phyloP scores from a whole-genome alignment of 768 basidiomycete species.

The Amyloporia xantha region DNA sequence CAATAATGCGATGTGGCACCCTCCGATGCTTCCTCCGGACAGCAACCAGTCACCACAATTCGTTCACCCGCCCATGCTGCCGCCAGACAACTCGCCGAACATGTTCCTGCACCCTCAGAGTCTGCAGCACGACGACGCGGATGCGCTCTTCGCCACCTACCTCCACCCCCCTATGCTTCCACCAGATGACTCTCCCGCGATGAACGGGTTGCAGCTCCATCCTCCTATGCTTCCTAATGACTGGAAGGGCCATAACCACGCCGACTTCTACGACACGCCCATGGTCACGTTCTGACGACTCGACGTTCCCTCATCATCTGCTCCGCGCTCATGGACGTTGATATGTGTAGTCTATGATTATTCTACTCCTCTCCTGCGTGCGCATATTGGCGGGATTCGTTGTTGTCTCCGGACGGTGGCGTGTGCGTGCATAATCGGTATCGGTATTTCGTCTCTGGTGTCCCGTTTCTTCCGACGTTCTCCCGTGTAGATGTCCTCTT shows the following conservation, averaged over 20 bases:
- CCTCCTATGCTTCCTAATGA: constrained; percentile 31
- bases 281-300: constrained; percentile 29
- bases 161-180: constrained; percentile 52
- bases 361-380: background rate
- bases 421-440: constrained; percentile 12
- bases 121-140: constrained; percentile 53
- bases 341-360: background rate
- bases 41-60: constrained; percentile 42
- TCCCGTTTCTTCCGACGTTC: constrained; percentile 5
- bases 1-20: constrained; percentile 63
- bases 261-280: constrained; percentile 26
- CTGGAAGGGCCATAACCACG: constrained; percentile 21
- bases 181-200: constrained; percentile 30
- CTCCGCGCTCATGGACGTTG: constrained; percentile 3
- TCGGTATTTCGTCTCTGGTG: constrained; percentile 5
- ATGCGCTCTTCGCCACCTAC: constrained; percentile 47
- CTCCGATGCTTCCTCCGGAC: constrained; percentile 59
- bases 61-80: constrained; percentile 68
- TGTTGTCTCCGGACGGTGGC: constrained; percentile 9
- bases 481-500: constrained; percentile 3
- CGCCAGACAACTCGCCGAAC: constrained; percentile 58
- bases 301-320: constrained; percentile 6
- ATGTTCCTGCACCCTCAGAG: constrained; percentile 64
- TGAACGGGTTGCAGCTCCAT: constrained; percentile 24
- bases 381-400: constrained; percentile 1